Conservation (phyloP, 805 yeast species). For the Candida ficus region DNA sequence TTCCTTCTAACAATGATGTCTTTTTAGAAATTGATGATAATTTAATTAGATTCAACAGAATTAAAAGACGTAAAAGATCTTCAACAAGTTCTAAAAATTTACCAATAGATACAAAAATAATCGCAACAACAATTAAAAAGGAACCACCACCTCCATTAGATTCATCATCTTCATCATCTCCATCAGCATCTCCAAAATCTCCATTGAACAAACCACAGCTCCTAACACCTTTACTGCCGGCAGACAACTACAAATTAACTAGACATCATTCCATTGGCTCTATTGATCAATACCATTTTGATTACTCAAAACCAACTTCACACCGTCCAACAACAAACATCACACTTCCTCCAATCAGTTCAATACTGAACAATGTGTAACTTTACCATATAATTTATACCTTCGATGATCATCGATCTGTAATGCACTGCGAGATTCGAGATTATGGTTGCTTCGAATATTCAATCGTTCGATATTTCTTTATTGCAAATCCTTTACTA, state of each 20-base stretch:
- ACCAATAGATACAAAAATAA: not conserved
- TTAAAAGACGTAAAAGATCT: slow-evolving; percentile 17
- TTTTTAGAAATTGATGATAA: slow-evolving; percentile 18
- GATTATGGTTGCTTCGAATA: too few relatives aligned
- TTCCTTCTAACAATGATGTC: slow-evolving; percentile 9
- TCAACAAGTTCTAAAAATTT: not conserved
- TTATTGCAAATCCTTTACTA: too few relatives aligned
- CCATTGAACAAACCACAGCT: not conserved
- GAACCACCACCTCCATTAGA: not conserved
- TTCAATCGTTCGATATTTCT: too few relatives aligned
- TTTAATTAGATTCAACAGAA: slow-evolving; percentile 17
- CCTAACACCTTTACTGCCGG: not conserved
- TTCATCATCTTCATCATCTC: not conserved
- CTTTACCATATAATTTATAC: too few relatives aligned
- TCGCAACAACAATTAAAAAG: not conserved
- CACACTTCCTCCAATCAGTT: slow-evolving; percentile 2
- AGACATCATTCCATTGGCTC: not conserved
- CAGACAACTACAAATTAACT: not conserved
- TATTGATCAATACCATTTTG: slow-evolving; percentile 2
- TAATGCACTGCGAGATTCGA: too few relatives aligned
- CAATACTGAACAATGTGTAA: not conserved
- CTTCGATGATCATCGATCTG: too few relatives aligned
- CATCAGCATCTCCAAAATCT: not conserved
- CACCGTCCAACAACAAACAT: not conserved
- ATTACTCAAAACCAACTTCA: not conserved